phyloP scores from a whole-genome alignment of 805 yeast genomes.

The Diddensiella caesifluorescens region DNA sequence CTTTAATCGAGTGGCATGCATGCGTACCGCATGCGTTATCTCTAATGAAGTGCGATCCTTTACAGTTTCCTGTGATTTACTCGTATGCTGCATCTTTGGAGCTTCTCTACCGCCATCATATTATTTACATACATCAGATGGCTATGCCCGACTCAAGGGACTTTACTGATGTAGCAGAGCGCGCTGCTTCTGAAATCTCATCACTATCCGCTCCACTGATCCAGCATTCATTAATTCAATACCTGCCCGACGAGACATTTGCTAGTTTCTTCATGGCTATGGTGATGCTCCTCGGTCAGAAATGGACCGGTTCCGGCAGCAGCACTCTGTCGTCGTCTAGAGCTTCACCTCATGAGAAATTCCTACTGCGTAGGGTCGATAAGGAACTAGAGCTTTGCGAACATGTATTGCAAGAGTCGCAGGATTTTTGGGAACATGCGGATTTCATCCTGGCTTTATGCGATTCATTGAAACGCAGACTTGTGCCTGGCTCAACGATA shows the following conservation, averaged over 20 bases:
- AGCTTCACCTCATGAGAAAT: too few species aligned
- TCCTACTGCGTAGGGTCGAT: too few species aligned
- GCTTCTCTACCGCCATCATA: constrained; percentile 15
- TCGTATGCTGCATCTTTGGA: constrained; percentile 8
- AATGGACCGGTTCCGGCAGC: neutral
- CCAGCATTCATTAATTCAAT: constrained; percentile 10
- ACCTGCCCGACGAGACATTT: constrained; percentile 15
- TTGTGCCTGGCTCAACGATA: constrained; percentile 8
- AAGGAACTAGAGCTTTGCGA: constrained; percentile 17
- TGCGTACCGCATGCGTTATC: neutral
- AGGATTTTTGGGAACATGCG: constrained; percentile 22
- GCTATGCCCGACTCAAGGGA: constrained; percentile 4
- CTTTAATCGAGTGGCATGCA: neutral
- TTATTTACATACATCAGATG: constrained; percentile 17
- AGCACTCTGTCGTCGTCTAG: constrained; percentile 1
- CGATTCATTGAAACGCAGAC: constrained; percentile 10
- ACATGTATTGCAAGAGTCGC: constrained; percentile 14
- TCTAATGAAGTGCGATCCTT: too few species aligned
- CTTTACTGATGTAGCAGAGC: constrained; percentile 8
- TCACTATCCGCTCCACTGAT: constrained; percentile 14
- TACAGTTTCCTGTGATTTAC: too few species aligned
- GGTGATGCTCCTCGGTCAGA: constrained; percentile 16
- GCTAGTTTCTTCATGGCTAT: constrained; percentile 18
- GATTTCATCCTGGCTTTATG: constrained; percentile 17
- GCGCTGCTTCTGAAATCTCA: constrained; percentile 13